Evolutionary conservation across 1,284 basidiomycete species (phyloP).

Genomic region (Clitocybe nebularis): DNA sequence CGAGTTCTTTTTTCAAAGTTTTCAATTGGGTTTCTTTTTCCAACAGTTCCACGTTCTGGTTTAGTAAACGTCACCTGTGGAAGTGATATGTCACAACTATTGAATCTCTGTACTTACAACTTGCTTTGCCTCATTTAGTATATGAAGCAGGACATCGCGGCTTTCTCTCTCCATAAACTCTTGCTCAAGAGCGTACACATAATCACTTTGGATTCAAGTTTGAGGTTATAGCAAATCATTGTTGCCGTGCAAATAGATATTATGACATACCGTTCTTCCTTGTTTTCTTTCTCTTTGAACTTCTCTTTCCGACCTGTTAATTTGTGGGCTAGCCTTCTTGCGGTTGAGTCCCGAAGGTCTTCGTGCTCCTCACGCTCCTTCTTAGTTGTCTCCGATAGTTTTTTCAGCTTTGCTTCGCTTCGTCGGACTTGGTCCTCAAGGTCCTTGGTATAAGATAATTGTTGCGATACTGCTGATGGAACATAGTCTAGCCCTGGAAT

Average conservation of each 20-base stretch:
- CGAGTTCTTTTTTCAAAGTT: constrained; percentile 29
- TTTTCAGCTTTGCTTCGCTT: constrained; percentile 22
- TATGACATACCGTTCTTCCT: constrained; percentile 36
- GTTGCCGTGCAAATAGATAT: background rate
- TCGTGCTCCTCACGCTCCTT: constrained; percentile 41
- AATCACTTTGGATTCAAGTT: constrained; percentile 28
- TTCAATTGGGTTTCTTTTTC: constrained; percentile 26
- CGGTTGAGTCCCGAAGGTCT: constrained; percentile 32
- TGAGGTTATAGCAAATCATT: background rate
- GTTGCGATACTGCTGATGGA: constrained; percentile 32
- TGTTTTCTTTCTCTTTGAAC: constrained; percentile 35
- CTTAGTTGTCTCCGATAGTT: constrained; percentile 32
- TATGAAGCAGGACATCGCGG: constrained; percentile 24
- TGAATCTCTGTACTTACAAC: constrained; percentile 24
- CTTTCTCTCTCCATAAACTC: constrained; percentile 34
- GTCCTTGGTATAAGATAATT: constrained; percentile 29
- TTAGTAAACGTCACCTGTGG: background rate
- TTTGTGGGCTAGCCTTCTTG: constrained; percentile 32
- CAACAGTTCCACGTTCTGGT: constrained; percentile 27
- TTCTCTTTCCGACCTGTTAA: constrained; percentile 36
- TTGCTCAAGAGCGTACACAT: constrained; percentile 37
- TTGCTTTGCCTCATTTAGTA: constrained; percentile 29
- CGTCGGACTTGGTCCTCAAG: constrained; percentile 25
- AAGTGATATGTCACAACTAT: no score
- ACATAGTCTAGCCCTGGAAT: constrained; percentile 36